Conservation (phyloP, 305 asterid species). For the Rubia peregrina region DNA sequence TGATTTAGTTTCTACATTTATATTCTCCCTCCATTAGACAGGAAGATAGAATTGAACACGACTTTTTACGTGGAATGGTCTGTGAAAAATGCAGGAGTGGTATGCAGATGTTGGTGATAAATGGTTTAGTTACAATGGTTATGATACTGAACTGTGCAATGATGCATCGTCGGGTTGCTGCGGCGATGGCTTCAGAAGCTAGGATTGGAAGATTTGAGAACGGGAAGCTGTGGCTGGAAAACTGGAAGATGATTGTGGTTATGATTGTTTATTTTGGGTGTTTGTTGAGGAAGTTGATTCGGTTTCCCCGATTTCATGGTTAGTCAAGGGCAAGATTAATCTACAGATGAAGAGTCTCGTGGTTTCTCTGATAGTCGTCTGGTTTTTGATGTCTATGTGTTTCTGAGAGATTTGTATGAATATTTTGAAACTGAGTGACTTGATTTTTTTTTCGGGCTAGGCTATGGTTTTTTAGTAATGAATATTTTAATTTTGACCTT, state of each 20-base stretch:
- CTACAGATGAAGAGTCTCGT: background rate
- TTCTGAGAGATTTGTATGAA: background rate
- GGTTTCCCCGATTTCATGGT: background rate
- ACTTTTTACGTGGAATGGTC: background rate
- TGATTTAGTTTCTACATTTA: too few relatives aligned
- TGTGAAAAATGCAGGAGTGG: slow-evolving; percentile 10
- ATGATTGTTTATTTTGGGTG: slow-evolving; percentile 24
- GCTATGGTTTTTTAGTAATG: too few relatives aligned
- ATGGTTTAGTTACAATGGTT: slow-evolving; percentile 17
- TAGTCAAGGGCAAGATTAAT: background rate
- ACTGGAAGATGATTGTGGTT: slow-evolving; percentile 20
- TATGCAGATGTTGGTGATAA: slow-evolving; percentile 13
- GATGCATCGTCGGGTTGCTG: slow-evolving; percentile 5
- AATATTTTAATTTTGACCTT: too few relatives aligned
- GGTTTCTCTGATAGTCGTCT: background rate
- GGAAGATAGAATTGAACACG: background rate
- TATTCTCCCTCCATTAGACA: background rate
- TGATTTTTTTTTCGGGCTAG: too few relatives aligned
- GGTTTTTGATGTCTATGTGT: too few relatives aligned
- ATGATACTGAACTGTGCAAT: slow-evolving; percentile 18
- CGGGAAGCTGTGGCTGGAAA: background rate
- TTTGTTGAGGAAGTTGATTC: slow-evolving; percentile 17
- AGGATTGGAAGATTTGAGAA: background rate
- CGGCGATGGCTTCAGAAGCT: slow-evolving; percentile 2
- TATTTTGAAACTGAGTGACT: background rate